phyloP scores from a whole-genome alignment of 2,329 filamentous ascomycete genomes.

The Fusarium pilosicola region DNA sequence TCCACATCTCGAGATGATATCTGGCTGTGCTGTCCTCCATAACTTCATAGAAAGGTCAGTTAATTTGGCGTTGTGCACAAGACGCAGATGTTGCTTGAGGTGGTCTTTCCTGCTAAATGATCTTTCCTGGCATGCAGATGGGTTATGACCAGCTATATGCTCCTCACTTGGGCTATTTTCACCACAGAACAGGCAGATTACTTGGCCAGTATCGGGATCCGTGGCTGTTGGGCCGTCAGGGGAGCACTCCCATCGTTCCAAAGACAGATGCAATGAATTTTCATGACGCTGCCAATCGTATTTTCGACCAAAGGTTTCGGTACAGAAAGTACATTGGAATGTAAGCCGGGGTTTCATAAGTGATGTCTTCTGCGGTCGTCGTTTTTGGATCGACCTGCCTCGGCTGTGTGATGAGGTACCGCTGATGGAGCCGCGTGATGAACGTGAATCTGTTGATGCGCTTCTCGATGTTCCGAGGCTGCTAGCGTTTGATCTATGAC shows the following conservation, averaged over 20 bases:
- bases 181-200: conserved; percentile 52
- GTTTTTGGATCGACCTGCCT: conserved; percentile 16
- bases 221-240: conserved; percentile 47
- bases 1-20: conserved; percentile 53
- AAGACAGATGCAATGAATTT: conserved; percentile 56
- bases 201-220: conserved; percentile 47
- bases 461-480: conserved; percentile 33
- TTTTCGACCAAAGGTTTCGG: conserved; percentile 56
- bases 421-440: conserved; percentile 21
- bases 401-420: conserved; percentile 12
- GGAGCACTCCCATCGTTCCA: conserved; percentile 58
- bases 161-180: conserved; percentile 41
- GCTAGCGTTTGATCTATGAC: conserved; percentile 23
- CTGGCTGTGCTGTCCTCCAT: conserved; percentile 51
- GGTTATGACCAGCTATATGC: conserved; percentile 51
- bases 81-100: conserved; percentile 54
- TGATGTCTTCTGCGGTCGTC: conserved; percentile 9
- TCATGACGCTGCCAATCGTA: conserved; percentile 63
- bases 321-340: conserved; percentile 59
- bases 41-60: conserved; percentile 24
- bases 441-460: conserved; percentile 26
- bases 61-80: conserved; percentile 55
- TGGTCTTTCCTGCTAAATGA: conserved; percentile 57
- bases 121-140: conserved; percentile 60
- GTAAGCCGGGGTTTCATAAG: conserved; percentile 15